These are phyloP conservation scores for Pestalotiopsis sp. DNA, from an alignment of 2,329 filamentous ascomycete genomes.

Conservation along the genomic window DNA sequence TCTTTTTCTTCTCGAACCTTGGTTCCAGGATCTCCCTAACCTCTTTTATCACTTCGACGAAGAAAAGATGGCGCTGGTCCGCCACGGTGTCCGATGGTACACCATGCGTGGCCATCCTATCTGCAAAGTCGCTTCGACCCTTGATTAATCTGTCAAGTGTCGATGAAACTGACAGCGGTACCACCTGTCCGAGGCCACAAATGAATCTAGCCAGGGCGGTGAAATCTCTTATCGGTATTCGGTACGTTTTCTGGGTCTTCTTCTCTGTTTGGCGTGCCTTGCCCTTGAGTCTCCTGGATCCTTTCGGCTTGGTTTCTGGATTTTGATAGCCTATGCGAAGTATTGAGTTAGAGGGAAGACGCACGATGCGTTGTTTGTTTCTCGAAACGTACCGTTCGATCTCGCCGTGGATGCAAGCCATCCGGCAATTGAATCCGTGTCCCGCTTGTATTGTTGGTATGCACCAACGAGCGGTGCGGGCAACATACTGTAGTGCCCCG, in stretches of 20 bases:
- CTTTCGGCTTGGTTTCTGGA: slow-evolving; percentile 16
- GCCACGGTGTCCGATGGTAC: slow-evolving; percentile 20
- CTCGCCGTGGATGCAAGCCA: slow-evolving; percentile 45
- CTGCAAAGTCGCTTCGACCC: neutral
- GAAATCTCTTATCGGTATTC: too few relatives aligned
- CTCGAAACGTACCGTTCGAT: slow-evolving; percentile 3
- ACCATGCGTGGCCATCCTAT: slow-evolving; percentile 21
- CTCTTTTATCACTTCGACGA: slow-evolving; percentile 37
- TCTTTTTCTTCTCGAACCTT: neutral
- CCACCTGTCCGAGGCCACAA: too few relatives aligned
- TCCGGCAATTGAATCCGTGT: slow-evolving; percentile 40
- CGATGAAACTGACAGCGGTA: too few relatives aligned
- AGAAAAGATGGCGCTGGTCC: slow-evolving; percentile 34
- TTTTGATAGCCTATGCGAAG: neutral
- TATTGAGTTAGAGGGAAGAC: slow-evolving; percentile 34
- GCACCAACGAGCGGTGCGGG: too few relatives aligned
- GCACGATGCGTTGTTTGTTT: slow-evolving; percentile 19
- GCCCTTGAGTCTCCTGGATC: slow-evolving; percentile 14
- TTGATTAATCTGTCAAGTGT: too few relatives aligned
- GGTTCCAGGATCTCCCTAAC: slow-evolving; percentile 35
- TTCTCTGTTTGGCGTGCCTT: too few relatives aligned
- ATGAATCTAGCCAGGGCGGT: too few relatives aligned
- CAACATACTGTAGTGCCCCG: too few relatives aligned
- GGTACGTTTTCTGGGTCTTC: too few relatives aligned
- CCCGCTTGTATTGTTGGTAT: slow-evolving; percentile 44